A percentile compares a stretch with the other conserved stretches of the same genome.
Evolutionary conservation across 768 basidiomycete genomes (phyloP).

Genomic region (Pholiota conissans): DNA sequence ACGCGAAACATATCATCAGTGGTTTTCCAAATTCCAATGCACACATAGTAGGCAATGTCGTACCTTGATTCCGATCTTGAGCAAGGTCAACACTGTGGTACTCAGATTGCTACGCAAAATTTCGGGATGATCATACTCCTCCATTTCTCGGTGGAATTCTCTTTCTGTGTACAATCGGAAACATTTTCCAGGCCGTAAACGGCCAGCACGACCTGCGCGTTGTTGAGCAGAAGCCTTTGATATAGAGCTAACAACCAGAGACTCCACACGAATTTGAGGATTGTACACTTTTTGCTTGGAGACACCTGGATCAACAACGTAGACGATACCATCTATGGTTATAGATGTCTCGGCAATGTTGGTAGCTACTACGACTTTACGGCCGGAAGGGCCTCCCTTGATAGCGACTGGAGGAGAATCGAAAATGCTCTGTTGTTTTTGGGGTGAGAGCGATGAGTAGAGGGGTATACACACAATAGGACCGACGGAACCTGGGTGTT

Average conservation of each 20-base stretch:
- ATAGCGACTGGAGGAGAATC: conserved; percentile 72
- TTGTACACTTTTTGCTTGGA: conserved; percentile 99
- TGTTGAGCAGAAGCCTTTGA: conserved; percentile 97
- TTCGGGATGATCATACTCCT: conserved; percentile 97
- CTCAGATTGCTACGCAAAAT: conserved; percentile 92
- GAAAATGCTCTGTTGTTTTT: conserved; percentile 96
- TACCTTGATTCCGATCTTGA: conserved; percentile 91
- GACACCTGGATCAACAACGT: conserved; percentile 97
- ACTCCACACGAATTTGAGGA: conserved; percentile 94
- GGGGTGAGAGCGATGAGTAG: conserved; percentile 92
- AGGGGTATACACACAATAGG: conserved; percentile 89
- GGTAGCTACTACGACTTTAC: conserved; percentile 93
- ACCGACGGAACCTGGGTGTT: conserved; percentile 75
- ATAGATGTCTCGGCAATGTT: conserved; percentile 98
- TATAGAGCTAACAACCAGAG: conserved; percentile 91
- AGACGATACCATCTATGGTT: conserved; percentile 99
- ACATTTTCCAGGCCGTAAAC: conserved; percentile 95
- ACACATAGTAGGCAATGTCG: conserved; percentile 5
- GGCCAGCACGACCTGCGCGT: conserved; percentile 92
- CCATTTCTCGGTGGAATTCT: conserved; percentile 93
- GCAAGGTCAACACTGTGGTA: conserved; percentile 89
- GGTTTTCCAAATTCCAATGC: too few species aligned
- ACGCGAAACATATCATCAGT: too few species aligned
- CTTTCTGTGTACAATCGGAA: conserved; percentile 96
- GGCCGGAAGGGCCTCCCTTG: conserved; percentile 74